These are phyloP conservation scores for Eucalyptus brandiana DNA, from an alignment of 345 rosid genomes.

Conservation along the genomic window DNA sequence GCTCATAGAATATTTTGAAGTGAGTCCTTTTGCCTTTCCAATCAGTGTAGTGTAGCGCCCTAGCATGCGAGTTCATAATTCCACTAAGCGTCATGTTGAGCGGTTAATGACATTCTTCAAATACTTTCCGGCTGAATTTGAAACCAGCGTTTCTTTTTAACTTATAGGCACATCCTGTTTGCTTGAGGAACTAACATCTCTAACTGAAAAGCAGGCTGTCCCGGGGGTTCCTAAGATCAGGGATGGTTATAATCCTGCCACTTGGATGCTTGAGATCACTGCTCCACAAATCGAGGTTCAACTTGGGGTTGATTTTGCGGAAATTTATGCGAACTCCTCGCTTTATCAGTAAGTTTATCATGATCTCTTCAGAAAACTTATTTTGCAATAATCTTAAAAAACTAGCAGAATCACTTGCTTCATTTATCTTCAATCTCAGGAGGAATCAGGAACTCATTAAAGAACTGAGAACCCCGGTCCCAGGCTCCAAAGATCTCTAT, in stretches of 20 bases:
- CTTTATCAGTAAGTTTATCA: constrained; percentile 40
- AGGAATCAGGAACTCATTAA: constrained; percentile 53
- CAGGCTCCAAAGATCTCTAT: constrained; percentile 46
- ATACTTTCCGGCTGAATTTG: not conserved
- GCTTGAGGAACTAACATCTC: not conserved
- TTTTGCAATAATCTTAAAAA: not conserved
- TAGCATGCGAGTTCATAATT: not conserved
- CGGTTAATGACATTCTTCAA: not conserved
- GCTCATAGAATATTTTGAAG: constrained; percentile 87
- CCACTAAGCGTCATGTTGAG: not conserved
- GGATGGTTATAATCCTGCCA: constrained; percentile 79
- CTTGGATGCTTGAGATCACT: constrained; percentile 92
- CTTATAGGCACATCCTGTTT: not conserved
- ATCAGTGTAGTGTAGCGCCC: not conserved
- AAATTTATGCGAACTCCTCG: constrained; percentile 49
- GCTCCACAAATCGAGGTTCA: constrained; percentile 54
- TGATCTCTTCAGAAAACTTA: not conserved
- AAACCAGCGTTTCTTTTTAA: not conserved
- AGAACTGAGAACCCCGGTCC: constrained; percentile 47
- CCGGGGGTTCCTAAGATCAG: constrained; percentile 63
- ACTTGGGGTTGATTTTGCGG: constrained; percentile 60
- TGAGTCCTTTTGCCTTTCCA: not conserved
- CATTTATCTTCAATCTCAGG: constrained; percentile 15
- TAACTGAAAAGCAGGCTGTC: constrained; percentile 30
- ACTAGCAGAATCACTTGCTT: not conserved